phyloP scores from a whole-genome alignment of 257 asterid species.

The Osmanthus fragrans region DNA sequence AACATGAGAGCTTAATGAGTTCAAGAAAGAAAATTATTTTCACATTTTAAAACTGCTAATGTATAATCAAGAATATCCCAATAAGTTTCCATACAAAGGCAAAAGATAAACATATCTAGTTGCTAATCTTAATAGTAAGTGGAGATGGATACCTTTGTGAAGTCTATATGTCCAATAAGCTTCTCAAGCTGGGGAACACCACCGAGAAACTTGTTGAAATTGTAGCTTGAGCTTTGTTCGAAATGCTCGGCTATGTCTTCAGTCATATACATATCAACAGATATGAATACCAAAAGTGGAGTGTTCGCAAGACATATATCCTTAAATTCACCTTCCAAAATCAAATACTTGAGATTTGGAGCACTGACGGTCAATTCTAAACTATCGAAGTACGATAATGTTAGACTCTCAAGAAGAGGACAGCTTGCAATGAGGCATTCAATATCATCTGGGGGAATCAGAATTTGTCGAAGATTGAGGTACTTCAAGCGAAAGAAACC shows the following conservation, averaged over 20 bases:
- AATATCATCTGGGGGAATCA: slow-evolving; percentile 53
- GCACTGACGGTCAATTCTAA: slow-evolving; percentile 70
- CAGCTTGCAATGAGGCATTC: slow-evolving; percentile 68
- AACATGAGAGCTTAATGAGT: slow-evolving; percentile 22
- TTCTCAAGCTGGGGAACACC: slow-evolving; percentile 79
- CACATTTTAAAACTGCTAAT: not conserved
- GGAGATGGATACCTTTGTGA: slow-evolving; percentile 63
- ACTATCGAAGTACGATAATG: slow-evolving; percentile 66
- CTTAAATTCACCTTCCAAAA: slow-evolving; percentile 89
- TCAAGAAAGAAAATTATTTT: not conserved
- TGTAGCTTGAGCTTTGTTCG: slow-evolving; percentile 74
- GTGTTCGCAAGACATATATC: slow-evolving; percentile 71
- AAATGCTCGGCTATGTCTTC: slow-evolving; percentile 75
- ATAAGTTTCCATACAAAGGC: not conserved
- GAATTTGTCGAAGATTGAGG: slow-evolving; percentile 43
- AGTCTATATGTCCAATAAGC: slow-evolving; percentile 77
- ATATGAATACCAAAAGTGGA: slow-evolving; percentile 55
- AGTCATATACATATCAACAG: slow-evolving; percentile 76
- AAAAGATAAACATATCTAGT: not conserved
- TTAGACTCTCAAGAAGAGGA: slow-evolving; percentile 77
- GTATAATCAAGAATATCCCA: not conserved
- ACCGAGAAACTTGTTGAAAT: slow-evolving; percentile 76
- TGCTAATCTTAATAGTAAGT: not conserved
- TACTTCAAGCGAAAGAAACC: slow-evolving; percentile 68
- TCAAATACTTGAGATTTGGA: slow-evolving; percentile 76